Conservation (phyloP, 176 grass and related monocot genomes). For the Triticum timopheevii region DNA sequence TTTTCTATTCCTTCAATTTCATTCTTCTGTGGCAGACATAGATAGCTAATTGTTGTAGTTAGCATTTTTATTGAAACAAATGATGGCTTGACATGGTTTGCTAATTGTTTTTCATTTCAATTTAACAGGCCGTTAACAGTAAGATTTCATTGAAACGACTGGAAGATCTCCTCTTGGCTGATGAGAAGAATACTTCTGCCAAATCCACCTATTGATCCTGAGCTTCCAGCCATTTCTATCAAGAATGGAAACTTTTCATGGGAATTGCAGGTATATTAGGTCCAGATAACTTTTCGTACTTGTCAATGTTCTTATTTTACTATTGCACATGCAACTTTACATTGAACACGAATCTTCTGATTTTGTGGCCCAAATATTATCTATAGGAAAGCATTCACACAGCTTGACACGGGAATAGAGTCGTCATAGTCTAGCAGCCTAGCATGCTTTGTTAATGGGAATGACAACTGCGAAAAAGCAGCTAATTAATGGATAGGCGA, state of each 20-base stretch:
- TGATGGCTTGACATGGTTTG: background rate
- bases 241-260: slow-evolving; percentile 92
- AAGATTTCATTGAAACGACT: slow-evolving; percentile 92
- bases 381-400: background rate
- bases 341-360: background rate
- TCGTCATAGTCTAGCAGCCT: slow-evolving; percentile 16
- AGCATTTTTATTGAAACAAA: background rate
- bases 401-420: background rate
- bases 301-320: background rate
- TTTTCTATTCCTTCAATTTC: no score
- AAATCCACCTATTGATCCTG: slow-evolving; percentile 74
- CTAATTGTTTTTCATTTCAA: slow-evolving; percentile 15
- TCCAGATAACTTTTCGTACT: slow-evolving; percentile 13
- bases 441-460: background rate
- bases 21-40: background rate
- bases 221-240: slow-evolving; percentile 85
- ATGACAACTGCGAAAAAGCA: background rate
- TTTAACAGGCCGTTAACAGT: slow-evolving; percentile 85
- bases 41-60: background rate
- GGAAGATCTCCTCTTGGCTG: slow-evolving; percentile 77
- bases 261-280: slow-evolving; percentile 71
- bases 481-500: background rate
- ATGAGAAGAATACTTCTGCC: slow-evolving; percentile 87
- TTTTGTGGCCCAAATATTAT: background rate
- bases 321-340: background rate